Base-by-base conservation (phyloP, 2,329 filamentous ascomycete genomes). In the Mycocentrospora acerina region DNA sequence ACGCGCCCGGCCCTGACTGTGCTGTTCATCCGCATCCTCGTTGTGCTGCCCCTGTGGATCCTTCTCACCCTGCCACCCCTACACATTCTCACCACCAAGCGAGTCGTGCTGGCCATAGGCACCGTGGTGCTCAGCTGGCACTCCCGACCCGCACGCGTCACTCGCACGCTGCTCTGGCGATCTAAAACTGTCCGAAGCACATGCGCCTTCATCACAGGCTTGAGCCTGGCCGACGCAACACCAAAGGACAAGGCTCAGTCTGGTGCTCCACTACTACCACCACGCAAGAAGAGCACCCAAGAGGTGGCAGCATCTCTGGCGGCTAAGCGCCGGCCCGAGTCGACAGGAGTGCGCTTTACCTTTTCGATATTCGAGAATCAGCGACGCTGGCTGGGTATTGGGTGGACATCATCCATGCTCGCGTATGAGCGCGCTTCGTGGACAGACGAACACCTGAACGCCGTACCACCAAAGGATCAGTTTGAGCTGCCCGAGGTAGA, bases 291-390 rank as follows among this genome's bases (percentile, higher is more conserved):
- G 26, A 71, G 69, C 49, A 60, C 69, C 7, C 69, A 74, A 19
- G 71, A 74, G 35, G 68, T 77, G 22, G 71, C 73, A 12, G 72
- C 74, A 6, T 66, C 66, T 10, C 48, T 72, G n/a, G 55, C 57
- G 22, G 66, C 69, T 14, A 70, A 71, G 44, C 58, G 64, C 13
- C 62, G 65, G 16, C 66, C 67, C 22, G 62, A 64, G 19, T 84
- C 86, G 4, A 81, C 89, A 0, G 90, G 90, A 1, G 88, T 98
- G 11, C 87, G 90, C 29, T 98, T 98, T 60, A 98, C 93, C 0
- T 98, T 98, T 48, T 90, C 93, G 32, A 77, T 98, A 2, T 97
- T 90, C 59, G 93, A 98, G 66, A 98, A 98, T 56, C 93, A 98
- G 67, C 81, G 93, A 28, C 81, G 93, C 35, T 98, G 93, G 93